These are phyloP conservation scores for Saussurea involucrata DNA, from an alignment of 129 eudicot species.

Conservation along the genomic window DNA sequence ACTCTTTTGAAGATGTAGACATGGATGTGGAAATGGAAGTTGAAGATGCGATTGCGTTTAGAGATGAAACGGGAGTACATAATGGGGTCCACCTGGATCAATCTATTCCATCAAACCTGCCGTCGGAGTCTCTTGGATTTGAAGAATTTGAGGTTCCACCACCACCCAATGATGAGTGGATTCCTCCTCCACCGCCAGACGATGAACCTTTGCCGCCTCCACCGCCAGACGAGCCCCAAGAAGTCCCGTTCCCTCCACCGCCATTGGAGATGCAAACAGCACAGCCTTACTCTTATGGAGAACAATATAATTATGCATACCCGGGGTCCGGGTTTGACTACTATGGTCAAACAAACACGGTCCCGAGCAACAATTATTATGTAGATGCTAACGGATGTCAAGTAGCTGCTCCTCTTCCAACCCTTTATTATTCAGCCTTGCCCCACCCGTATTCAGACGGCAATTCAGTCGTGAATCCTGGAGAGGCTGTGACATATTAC, in stretches of 20 bases:
- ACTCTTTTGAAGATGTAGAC: constrained; percentile 60
- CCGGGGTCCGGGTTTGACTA: constrained; percentile 46
- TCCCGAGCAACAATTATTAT: constrained; percentile 38
- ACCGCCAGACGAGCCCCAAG: constrained; percentile 85
- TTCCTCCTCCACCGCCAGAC: constrained; percentile 95
- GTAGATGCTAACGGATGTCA: constrained; percentile 54
- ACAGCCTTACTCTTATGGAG: constrained; percentile 53
- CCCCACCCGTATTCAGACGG: constrained; percentile 30
- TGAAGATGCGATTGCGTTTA: constrained; percentile 48
- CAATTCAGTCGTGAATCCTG: constrained; percentile 36
- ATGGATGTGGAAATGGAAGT: constrained; percentile 99
- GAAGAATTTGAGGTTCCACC: constrained; percentile 33
- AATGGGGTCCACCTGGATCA: constrained; percentile 21
- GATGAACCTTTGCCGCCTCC: constrained; percentile 80
- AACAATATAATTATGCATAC: constrained; percentile 43
- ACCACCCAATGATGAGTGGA: constrained; percentile 68
- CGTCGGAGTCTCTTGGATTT: constrained; percentile 13
- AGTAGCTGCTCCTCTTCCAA: constrained; percentile 38
- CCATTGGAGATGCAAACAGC: constrained; percentile 38
- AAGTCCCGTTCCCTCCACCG: constrained; percentile 38
- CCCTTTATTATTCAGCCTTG: constrained; percentile 43
- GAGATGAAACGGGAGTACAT: constrained; percentile 10
- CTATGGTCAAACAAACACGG: constrained; percentile 45
- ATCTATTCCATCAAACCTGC: constrained; percentile 20
- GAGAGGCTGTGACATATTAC: constrained; percentile 54